Evolutionary conservation across 306 rosid genomes (phyloP).

Genomic region (Cicer pinnatifidum): DNA sequence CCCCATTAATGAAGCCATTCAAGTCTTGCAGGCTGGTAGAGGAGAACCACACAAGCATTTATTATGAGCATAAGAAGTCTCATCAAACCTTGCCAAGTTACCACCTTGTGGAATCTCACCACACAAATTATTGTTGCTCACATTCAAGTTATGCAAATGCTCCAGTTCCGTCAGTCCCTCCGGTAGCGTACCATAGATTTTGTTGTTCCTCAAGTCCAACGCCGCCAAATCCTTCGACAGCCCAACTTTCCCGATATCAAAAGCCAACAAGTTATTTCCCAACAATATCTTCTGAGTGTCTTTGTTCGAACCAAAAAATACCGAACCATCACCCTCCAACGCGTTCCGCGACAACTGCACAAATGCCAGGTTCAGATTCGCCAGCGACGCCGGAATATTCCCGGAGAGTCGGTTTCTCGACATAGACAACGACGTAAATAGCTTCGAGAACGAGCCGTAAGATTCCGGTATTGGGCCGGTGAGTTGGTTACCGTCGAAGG

Average conservation of each 20-base stretch:
- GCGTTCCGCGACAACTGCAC: constrained; percentile 35
- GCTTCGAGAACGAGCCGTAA: constrained; percentile 17
- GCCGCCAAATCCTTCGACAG: constrained; percentile 17
- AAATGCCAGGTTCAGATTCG: constrained; percentile 32
- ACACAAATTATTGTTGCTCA: constrained; percentile 41
- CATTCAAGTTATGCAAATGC: not conserved
- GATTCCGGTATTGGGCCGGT: constrained; percentile 43
- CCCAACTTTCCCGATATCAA: constrained; percentile 43
- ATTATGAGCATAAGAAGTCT: constrained; percentile 1
- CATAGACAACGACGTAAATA: constrained; percentile 4
- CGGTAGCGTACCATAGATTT: constrained; percentile 38
- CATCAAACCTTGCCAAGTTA: constrained; percentile 31
- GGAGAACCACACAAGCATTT: constrained; percentile 48
- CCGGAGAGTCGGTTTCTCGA: constrained; percentile 39
- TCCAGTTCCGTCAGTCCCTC: constrained; percentile 22
- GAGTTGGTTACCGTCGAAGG: constrained; percentile 34
- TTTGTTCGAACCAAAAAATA: constrained; percentile 40
- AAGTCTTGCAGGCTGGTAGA: constrained; percentile 23
- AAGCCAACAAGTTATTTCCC: constrained; percentile 19
- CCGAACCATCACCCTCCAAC: constrained; percentile 46
- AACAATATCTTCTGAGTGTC: constrained; percentile 31
- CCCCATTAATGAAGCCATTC: no score
- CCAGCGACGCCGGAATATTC: constrained; percentile 40
- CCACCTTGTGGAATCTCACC: constrained; percentile 47
- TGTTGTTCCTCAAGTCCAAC: constrained; percentile 42